phyloP scores from a whole-genome alignment of 768 basidiomycete genomes.

The Termitomyces sp. region DNA sequence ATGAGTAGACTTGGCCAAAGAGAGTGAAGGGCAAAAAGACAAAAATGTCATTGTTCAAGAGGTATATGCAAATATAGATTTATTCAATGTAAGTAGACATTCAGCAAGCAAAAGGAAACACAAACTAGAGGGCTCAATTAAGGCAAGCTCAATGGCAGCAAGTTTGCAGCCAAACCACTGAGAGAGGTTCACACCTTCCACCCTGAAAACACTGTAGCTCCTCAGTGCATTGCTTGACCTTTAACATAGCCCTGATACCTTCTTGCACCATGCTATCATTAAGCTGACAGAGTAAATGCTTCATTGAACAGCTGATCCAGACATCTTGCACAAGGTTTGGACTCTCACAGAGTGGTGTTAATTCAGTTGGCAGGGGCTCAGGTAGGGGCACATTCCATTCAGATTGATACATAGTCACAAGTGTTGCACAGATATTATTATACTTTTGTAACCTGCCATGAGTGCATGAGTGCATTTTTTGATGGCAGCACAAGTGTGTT shows the following conservation, averaged over 20 bases:
- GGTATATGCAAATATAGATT: no score
- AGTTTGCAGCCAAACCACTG: no score
- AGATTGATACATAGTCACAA: slow-evolving; percentile 19
- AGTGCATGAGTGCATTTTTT: no score
- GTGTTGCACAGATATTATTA: no score
- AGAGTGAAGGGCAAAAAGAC: no score
- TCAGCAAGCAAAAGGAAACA: no score
- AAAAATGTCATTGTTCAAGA: no score
- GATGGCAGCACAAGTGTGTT: no score
- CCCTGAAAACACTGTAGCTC: slow-evolving; percentile 13
- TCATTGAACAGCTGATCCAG: slow-evolving; percentile 1
- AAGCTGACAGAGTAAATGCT: slow-evolving; percentile 25
- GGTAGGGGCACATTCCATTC: slow-evolving; percentile 29
- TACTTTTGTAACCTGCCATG: no score
- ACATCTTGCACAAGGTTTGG: slow-evolving; percentile 29
- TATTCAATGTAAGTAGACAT: no score
- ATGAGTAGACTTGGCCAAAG: no score
- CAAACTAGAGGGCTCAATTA: slow-evolving; percentile 9
- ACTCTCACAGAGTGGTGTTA: slow-evolving; percentile 20
- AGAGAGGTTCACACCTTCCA: no score
- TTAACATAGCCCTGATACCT: slow-evolving; percentile 18
- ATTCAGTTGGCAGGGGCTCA: slow-evolving; percentile 22
- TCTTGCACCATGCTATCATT: slow-evolving; percentile 19
- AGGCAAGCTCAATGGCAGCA: slow-evolving; percentile 19
- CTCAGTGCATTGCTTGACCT: slow-evolving; percentile 12